Base-by-base conservation (phyloP, 768 basidiomycete species). In the Boletus huronensis region DNA sequence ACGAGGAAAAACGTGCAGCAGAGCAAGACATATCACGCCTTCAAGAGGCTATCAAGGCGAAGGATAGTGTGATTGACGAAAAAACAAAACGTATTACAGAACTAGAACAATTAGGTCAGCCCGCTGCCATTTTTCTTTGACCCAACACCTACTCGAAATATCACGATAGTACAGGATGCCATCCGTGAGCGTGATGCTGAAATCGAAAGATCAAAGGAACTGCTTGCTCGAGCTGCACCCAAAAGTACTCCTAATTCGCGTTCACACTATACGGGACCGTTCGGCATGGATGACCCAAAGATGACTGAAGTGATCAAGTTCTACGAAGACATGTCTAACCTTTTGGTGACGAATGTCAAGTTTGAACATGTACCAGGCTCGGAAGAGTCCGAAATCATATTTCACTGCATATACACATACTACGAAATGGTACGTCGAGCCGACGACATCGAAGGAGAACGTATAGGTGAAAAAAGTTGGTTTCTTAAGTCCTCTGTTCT, bases 251-350 rank as follows among this genome's bases (percentile, higher is more conserved):
- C 69, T 21, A 70, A 72, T 21, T 48, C 62, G 21, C 72, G 74
- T 47, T 58, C 71, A 48, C 73, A 76, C 14, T 40, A 65, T 19
- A 65, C 67, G 28, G 72, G 73, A 54, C 62, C 74, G 1, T 60
- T 75, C 17, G 72, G 74, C 21, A 52, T 69, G 42, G 77, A 82
- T 23, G 83, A 86, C 58, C 81, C 82, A 6, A 84, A 84, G 65
- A 79, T 82, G 59, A 72, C 74, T 3, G 74, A 79, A 63, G 78
- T 86, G 40, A 78, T 93, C 61, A 77, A 77, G 48, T 81, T 95
- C 57, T 96, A 96, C 66, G 91, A 94, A 68, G 91, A 94, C 63
- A 70, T 92, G 58, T 92, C 90, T 1, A 90, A 93, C 61, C 72
- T 95, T 23, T 76, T 90, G 36, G 78, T 95, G 23, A 75, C 81